Conservation (phyloP, 2,329 filamentous ascomycete genomes). For the Macroventuria anomochaeta region DNA sequence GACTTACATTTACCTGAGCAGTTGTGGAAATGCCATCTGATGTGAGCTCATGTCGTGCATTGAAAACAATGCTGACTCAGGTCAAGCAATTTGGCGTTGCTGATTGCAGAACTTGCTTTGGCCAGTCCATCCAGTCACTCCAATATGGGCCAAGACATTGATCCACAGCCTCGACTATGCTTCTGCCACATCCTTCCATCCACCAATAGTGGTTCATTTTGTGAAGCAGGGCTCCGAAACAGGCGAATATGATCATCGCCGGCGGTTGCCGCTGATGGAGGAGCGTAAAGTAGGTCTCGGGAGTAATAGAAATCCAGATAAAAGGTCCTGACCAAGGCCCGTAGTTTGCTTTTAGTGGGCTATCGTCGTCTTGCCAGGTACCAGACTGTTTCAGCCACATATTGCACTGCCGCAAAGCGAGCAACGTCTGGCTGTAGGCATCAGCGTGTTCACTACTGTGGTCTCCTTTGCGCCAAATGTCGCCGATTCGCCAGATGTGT, state of each 20-base stretch:
- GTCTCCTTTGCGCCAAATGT: constrained; percentile 19
- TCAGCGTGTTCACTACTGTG: constrained; percentile 6
- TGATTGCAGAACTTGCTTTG: constrained; percentile 8
- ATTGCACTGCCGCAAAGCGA: constrained; percentile 17
- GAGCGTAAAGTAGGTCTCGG: constrained; percentile 22
- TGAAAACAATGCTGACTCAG: not conserved
- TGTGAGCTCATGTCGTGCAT: not conserved
- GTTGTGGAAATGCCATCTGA: too few species aligned
- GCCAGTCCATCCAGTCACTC: constrained; percentile 22
- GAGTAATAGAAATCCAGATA: constrained; percentile 23
- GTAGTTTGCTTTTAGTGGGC: constrained; percentile 19
- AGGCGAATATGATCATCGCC: constrained; percentile 28
- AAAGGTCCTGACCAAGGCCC: constrained; percentile 25
- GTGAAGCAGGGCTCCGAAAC: constrained; percentile 25
- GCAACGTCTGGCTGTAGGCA: constrained; percentile 18
- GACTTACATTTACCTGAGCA: not conserved
- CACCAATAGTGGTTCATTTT: constrained; percentile 25
- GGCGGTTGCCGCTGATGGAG: constrained; percentile 26
- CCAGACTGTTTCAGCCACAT: constrained; percentile 23
- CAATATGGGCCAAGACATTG: constrained; percentile 27
- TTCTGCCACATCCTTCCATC: constrained; percentile 30
- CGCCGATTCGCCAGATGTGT: constrained; percentile 5
- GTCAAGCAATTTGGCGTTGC: not conserved
- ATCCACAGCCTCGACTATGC: constrained; percentile 23
- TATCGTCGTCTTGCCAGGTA: not conserved